A percentile compares a stretch with the other conserved stretches of the same genome.
Conservation (phyloP, 257 asterid genomes). For the Gardenia jasminoides region DNA sequence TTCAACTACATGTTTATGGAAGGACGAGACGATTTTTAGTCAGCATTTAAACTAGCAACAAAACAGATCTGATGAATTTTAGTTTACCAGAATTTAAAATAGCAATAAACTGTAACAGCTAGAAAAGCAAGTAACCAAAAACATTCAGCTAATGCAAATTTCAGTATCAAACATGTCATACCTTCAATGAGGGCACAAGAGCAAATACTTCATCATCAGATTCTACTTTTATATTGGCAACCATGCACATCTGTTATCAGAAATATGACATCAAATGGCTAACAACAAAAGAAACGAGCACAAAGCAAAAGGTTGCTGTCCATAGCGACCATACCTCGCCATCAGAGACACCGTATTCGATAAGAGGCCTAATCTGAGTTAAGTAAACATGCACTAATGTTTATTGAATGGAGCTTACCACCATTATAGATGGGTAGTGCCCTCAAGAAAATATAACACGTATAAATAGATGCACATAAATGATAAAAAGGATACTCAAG, state of each 20-base stretch:
- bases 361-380: constrained; percentile 69
- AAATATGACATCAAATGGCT: constrained; percentile 21
- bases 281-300: constrained; percentile 12
- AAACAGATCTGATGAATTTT: background rate
- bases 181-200: constrained; percentile 80
- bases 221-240: constrained; percentile 68
- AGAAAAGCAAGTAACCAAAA: constrained; percentile 21
- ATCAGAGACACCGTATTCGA: constrained; percentile 69
- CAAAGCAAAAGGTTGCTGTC: constrained; percentile 13
- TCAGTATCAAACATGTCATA: constrained; percentile 26
- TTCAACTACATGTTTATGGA: background rate
- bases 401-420: background rate
- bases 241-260: constrained; percentile 65
- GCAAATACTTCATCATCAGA: constrained; percentile 87
- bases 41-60: too few relatives aligned
- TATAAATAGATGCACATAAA: background rate
- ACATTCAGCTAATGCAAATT: constrained; percentile 7
- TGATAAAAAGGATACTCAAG: constrained; percentile 65
- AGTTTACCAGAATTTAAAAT: background rate
- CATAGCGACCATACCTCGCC: constrained; percentile 57
- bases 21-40: background rate
- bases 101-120: background rate
- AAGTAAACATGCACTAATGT: constrained; percentile 24
- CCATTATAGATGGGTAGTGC: background rate
- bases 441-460: background rate